Percentiles rank a stretch among this genome's conserved stretches.
phyloP scores from a whole-genome alignment of 2,329 filamentous ascomycete genomes.

The Colletotrichum zoysiae region DNA sequence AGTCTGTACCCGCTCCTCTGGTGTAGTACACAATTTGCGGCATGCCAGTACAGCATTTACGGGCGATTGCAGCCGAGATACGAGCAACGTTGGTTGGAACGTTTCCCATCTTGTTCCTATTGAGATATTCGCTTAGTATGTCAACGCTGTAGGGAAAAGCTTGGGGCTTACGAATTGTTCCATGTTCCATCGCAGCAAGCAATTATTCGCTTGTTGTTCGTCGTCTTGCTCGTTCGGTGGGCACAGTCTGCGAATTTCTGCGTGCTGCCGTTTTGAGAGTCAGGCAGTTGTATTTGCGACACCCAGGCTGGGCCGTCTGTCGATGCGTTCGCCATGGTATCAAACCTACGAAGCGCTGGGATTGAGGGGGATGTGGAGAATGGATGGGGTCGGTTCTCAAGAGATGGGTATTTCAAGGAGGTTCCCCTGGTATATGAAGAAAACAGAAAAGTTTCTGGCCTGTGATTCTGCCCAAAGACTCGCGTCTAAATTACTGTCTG shows the following conservation, averaged over 20 bases:
- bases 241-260: conserved; percentile 28
- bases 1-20: conserved; percentile 50
- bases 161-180: conserved; percentile 45
- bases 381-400: too few relatives aligned
- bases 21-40: conserved; percentile 55
- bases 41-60: conserved; percentile 47
- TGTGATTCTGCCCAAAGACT: neutral
- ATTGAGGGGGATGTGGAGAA: too few relatives aligned
- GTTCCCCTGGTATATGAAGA: too few relatives aligned
- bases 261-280: neutral
- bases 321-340: conserved; percentile 4
- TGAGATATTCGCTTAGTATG: neutral
- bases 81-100: conserved; percentile 51
- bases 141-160: neutral
- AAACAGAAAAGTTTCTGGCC: neutral
- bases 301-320: neutral
- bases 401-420: too few relatives aligned
- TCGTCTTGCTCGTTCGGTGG: conserved; percentile 18
- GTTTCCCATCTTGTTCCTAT: conserved; percentile 25
- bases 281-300: neutral
- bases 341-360: rapidly evolving
- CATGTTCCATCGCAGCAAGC: conserved; percentile 55
- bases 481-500: neutral
- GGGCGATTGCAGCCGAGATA: conserved; percentile 49
- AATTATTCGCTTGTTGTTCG: conserved; percentile 46